Percentiles rank a stretch among this genome's conserved stretches.
Evolutionary conservation across 306 rosid genomes (phyloP).

Genomic region (Cicer yamashitae): DNA sequence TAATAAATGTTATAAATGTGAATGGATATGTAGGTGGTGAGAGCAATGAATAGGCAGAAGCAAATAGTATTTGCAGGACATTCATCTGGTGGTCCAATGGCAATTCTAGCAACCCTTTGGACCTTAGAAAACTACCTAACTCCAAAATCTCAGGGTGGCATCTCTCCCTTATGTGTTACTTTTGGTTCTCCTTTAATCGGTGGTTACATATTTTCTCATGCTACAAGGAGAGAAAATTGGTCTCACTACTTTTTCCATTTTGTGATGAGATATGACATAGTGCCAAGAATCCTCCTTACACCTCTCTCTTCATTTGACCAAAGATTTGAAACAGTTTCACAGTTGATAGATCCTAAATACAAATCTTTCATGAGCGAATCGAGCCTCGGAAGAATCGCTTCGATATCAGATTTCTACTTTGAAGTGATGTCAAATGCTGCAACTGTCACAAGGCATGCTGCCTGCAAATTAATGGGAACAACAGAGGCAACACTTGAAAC

Average conservation of each 20-base stretch:
- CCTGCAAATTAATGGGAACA: slow-evolving; percentile 65
- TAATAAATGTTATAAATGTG: slow-evolving; percentile 16
- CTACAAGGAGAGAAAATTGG: slow-evolving; percentile 78
- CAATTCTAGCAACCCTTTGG: slow-evolving; percentile 78
- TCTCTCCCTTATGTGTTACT: slow-evolving; percentile 64
- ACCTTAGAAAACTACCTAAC: slow-evolving; percentile 49
- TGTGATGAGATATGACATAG: slow-evolving; percentile 64
- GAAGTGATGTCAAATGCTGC: slow-evolving; percentile 61
- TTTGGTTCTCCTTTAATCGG: slow-evolving; percentile 87
- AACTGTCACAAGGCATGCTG: slow-evolving; percentile 59
- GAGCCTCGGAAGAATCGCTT: background rate
- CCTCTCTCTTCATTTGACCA: slow-evolving; percentile 56
- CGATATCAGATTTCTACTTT: slow-evolving; percentile 39
- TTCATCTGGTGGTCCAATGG: slow-evolving; percentile 68
- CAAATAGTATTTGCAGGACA: slow-evolving; percentile 75
- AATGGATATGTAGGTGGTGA: slow-evolving; percentile 56
- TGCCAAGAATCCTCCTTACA: slow-evolving; percentile 70
- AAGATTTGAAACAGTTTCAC: slow-evolving; percentile 41
- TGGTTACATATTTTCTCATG: slow-evolving; percentile 71
- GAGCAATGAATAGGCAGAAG: slow-evolving; percentile 38
- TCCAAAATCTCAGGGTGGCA: background rate
- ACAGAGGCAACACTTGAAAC: slow-evolving; percentile 58
- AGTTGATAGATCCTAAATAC: slow-evolving; percentile 44
- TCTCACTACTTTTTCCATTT: slow-evolving; percentile 59
- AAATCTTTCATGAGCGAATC: background rate